Conservation (phyloP, 2,329 filamentous ascomycete genomes). For the Elsinoe perseae region DNA sequence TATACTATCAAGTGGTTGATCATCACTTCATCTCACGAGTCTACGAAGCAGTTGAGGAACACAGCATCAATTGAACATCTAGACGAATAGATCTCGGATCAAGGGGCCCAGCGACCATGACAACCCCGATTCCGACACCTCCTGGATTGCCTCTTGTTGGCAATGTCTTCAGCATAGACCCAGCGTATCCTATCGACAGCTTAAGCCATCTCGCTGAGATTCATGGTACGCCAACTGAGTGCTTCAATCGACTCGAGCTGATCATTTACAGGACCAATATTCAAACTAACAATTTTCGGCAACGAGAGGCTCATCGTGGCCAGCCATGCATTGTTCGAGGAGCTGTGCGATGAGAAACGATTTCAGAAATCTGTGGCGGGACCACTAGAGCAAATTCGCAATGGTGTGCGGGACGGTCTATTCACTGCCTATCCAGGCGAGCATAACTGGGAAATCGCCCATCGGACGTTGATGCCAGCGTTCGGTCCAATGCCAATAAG, state of each 20-base stretch:
- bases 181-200: constrained; percentile 46
- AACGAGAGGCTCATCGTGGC: constrained; percentile 22
- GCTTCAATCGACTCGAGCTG: background rate
- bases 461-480: constrained; percentile 40
- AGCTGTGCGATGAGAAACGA: constrained; percentile 34
- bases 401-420: constrained; percentile 42
- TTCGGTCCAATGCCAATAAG: constrained; percentile 41
- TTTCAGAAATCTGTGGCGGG: constrained; percentile 53
- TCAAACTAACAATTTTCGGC: constrained; percentile 19
- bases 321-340: constrained; percentile 29
- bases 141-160: constrained; percentile 58
- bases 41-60: too few relatives aligned
- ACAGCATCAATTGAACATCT: background rate
- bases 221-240: constrained; percentile 16
- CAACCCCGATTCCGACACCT: constrained; percentile 53
- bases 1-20: too few relatives aligned
- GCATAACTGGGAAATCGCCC: constrained; percentile 34
- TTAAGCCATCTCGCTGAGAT: constrained; percentile 45
- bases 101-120: constrained; percentile 9
- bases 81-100: background rate
- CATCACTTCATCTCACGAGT: too few relatives aligned
- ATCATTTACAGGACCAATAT: constrained; percentile 17
- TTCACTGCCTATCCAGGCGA: constrained; percentile 36
- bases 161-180: constrained; percentile 56
- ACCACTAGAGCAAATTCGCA: constrained; percentile 49